Evolutionary conservation across 1,139 yeast species (phyloP), one percentile per base, ranked within the genome.

Genomic region (Geotrichum siamense): DNA sequence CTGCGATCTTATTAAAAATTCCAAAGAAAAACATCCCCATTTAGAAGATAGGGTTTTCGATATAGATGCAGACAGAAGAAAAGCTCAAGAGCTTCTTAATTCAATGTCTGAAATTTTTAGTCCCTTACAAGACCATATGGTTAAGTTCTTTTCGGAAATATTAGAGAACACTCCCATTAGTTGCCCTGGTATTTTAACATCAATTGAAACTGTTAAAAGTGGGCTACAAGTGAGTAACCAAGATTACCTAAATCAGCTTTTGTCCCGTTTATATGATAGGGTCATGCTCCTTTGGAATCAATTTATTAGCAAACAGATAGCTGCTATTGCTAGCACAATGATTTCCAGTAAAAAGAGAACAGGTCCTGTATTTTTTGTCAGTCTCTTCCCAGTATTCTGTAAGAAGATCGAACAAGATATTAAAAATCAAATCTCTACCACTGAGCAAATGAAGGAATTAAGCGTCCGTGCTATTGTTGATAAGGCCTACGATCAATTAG

Each of bases 81-180:
- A 74, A 41, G 76, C 85, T 0, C 75, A 72, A 47, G 78, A 72
- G 12, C 62, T 80, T 38, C 67, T 73, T 26, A 65, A 69, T 16
- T 64, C 72, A 27, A 72, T 84, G 68, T 71, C 72, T 21, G 61
- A 63, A 9, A 64, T 82, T 0, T 81, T 82, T 56, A 80, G 79
- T 17, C 68, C 71, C 12, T 69, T 74, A 21, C 63, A 76, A 43
- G 75, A 71, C 28, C 59, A 62, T 2, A 48, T 77, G 19, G 53
- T 68, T 13, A 68, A 65, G 22, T 64, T 68, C 3, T 54, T 66
- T 19, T 63, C 61, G 5, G 53, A 56, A 1, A 48, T 61, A 3
- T 52, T 68, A 31, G 68, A 67, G 52, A 55, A 56, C 12, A 67
- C 66, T 37, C 63, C 64, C 31, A 56, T 71, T 17, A 65, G 68